A percentile compares a stretch with the other conserved stretches of the same genome.
Evolutionary conservation across 1,139 yeast species (phyloP).

Genomic region (Kazachstania sp.): DNA sequence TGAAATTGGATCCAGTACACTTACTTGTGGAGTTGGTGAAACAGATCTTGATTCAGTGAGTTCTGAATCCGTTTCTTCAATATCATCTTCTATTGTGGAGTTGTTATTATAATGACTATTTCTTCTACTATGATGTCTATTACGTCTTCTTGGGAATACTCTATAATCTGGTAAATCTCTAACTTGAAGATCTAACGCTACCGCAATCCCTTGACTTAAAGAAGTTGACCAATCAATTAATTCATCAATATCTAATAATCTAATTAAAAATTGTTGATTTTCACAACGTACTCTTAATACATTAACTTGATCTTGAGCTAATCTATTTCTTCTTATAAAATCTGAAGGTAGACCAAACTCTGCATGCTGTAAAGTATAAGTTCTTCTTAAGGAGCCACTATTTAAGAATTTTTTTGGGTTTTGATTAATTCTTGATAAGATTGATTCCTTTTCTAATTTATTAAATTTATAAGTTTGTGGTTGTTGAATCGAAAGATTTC

Average conservation of each 20-base stretch:
- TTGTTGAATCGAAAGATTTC: conserved; percentile 1
- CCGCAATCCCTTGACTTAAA: conserved; percentile 51
- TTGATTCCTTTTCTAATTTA: conserved; percentile 24
- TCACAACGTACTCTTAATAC: conserved; percentile 50
- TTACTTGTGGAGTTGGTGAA: too few relatives aligned
- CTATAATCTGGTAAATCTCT: conserved; percentile 59
- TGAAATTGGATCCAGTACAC: too few relatives aligned
- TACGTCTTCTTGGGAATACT: conserved; percentile 64
- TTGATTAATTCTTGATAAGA: conserved; percentile 22
- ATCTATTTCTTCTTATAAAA: conserved; percentile 37
- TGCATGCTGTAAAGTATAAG: conserved; percentile 62
- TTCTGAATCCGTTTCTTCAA: too few relatives aligned
- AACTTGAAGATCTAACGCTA: conserved; percentile 49
- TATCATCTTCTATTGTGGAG: too few relatives aligned
- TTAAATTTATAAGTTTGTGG: conserved; percentile 17
- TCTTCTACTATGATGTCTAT: conserved; percentile 30
- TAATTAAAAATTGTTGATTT: conserved; percentile 55
- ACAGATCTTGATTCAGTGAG: too few relatives aligned
- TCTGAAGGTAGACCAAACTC: conserved; percentile 62
- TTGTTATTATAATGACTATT: conserved; percentile 11
- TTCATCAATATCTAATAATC: conserved; percentile 46
- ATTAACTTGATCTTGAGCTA: conserved; percentile 18
- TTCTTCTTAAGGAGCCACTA: conserved; percentile 35
- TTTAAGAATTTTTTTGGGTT: conserved; percentile 30
- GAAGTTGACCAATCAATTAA: conserved; percentile 60